Percentiles rank a stretch among this genome's conserved stretches.
Conservation (phyloP, 2,329 filamentous ascomycete species). For the Chaetomium olivaceum region DNA sequence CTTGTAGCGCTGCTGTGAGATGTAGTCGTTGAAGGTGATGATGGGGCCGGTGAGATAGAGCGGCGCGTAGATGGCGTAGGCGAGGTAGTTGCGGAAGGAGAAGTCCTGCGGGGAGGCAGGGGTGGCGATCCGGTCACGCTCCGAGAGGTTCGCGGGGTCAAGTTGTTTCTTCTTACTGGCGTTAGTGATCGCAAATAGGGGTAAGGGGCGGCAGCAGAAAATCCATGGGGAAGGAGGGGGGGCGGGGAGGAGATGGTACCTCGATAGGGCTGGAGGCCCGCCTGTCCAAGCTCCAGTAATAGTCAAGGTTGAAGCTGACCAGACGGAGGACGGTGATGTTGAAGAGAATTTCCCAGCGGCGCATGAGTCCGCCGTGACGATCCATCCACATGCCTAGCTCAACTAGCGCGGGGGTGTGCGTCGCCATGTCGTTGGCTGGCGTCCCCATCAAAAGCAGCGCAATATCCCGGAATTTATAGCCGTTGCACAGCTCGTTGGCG, state of each 20-base stretch:
- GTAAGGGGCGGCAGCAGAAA: too few relatives aligned
- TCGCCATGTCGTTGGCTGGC: slow-evolving; percentile 37
- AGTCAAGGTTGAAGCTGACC: slow-evolving; percentile 96
- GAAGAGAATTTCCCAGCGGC: slow-evolving; percentile 95
- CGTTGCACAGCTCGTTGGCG: slow-evolving; percentile 79
- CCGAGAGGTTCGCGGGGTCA: slow-evolving; percentile 81
- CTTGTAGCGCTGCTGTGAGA: slow-evolving; percentile 77
- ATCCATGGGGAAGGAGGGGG: too few relatives aligned
- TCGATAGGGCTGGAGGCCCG: slow-evolving; percentile 69
- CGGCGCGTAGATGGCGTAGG: slow-evolving; percentile 87
- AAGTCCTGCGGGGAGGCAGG: slow-evolving; percentile 73
- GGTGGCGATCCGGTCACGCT: slow-evolving; percentile 79
- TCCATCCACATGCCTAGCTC: slow-evolving; percentile 74
- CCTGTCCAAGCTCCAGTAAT: slow-evolving; percentile 83
- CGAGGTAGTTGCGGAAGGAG: slow-evolving; percentile 81
- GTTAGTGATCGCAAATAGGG: slow-evolving; percentile 54
- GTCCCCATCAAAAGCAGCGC: slow-evolving; percentile 51
- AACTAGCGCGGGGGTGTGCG: slow-evolving; percentile 46
- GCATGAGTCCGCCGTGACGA: slow-evolving; percentile 76
- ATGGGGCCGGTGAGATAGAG: slow-evolving; percentile 93
- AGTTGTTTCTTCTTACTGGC: slow-evolving; percentile 92
- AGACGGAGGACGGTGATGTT: slow-evolving; percentile 91
- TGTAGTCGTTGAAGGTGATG: slow-evolving; percentile 96
- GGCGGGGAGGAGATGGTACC: slow-evolving; percentile 58
- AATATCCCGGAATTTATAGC: slow-evolving; percentile 71